phyloP scores from a whole-genome alignment of 2,329 filamentous ascomycete genomes.

The Moelleriella libera region DNA sequence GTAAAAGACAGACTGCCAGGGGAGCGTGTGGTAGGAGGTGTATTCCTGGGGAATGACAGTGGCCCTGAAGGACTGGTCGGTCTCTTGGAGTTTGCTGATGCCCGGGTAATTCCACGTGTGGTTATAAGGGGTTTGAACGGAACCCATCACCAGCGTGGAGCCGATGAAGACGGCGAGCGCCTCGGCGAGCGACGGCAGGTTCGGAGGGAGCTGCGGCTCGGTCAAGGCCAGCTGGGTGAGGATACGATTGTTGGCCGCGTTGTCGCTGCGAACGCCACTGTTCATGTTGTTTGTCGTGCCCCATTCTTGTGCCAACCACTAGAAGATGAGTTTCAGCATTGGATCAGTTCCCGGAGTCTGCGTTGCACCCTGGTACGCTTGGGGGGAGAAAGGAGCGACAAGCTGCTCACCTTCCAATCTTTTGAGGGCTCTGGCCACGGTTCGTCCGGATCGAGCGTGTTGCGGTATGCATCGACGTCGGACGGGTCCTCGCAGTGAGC shows the following conservation, averaged over 20 bases:
- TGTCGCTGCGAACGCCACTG: conserved; percentile 36
- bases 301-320: conserved; percentile 40
- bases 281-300: conserved; percentile 38
- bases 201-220: conserved; percentile 25
- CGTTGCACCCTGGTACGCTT: too few relatives aligned
- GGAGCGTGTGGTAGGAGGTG: conserved; percentile 45
- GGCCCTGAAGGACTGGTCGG: conserved; percentile 47
- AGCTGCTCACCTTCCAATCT: conserved; percentile 33
- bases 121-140: conserved; percentile 45
- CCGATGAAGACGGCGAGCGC: conserved; percentile 56
- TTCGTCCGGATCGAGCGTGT: conserved; percentile 19
- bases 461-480: conserved; percentile 41
- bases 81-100: conserved; percentile 25
- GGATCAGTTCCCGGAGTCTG: too few relatives aligned
- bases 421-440: conserved; percentile 16
- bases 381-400: accelerated
- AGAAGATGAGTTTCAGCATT: background rate
- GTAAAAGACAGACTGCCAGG: conserved; percentile 55
- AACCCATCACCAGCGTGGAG: conserved; percentile 48
- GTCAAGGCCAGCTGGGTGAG: conserved; percentile 36
- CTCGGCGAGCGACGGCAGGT: conserved; percentile 56
- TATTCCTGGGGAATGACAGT: conserved; percentile 53
- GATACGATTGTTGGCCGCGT: conserved; percentile 45
- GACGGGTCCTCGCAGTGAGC: conserved; percentile 44
- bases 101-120: conserved; percentile 31